Evolutionary conservation across 2,329 filamentous ascomycete genomes (phyloP).

Genomic region (Neospermospora avenae): DNA sequence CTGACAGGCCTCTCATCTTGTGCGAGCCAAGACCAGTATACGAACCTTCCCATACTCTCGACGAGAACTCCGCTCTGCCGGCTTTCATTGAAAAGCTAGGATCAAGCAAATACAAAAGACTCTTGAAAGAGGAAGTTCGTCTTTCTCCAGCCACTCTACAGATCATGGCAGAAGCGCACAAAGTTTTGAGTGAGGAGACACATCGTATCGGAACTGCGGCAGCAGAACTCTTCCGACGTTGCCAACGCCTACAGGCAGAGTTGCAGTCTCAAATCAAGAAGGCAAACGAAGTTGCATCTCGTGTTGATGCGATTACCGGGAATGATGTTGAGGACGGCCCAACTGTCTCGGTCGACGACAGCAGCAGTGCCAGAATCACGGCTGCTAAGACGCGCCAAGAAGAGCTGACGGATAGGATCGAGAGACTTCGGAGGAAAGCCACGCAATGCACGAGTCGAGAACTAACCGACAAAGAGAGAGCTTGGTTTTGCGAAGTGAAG

Average conservation of each 20-base stretch:
- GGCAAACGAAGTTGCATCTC: constrained; percentile 61
- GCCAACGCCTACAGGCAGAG: constrained; percentile 64
- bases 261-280: constrained; percentile 64
- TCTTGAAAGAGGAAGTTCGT: constrained; percentile 64
- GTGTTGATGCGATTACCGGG: constrained; percentile 64
- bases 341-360: constrained; percentile 47
- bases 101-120: constrained; percentile 57
- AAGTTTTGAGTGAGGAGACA: constrained; percentile 67
- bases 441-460: constrained; percentile 47
- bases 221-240: constrained; percentile 69
- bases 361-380: constrained; percentile 57
- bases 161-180: constrained; percentile 70
- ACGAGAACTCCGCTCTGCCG: constrained; percentile 53
- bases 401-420: constrained; percentile 56
- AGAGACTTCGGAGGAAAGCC: constrained; percentile 52
- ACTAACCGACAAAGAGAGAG: constrained; percentile 60
- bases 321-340: constrained; percentile 53
- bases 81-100: constrained; percentile 53
- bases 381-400: constrained; percentile 54
- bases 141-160: constrained; percentile 69
- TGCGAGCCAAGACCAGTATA: constrained; percentile 65
- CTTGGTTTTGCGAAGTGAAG: constrained; percentile 55
- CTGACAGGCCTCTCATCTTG: constrained; percentile 47
- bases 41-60: constrained; percentile 59
- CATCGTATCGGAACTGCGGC: constrained; percentile 65